Evolutionary conservation across 2,329 filamentous ascomycete genomes (phyloP).

Genomic region (Hypoxylon sp.): DNA sequence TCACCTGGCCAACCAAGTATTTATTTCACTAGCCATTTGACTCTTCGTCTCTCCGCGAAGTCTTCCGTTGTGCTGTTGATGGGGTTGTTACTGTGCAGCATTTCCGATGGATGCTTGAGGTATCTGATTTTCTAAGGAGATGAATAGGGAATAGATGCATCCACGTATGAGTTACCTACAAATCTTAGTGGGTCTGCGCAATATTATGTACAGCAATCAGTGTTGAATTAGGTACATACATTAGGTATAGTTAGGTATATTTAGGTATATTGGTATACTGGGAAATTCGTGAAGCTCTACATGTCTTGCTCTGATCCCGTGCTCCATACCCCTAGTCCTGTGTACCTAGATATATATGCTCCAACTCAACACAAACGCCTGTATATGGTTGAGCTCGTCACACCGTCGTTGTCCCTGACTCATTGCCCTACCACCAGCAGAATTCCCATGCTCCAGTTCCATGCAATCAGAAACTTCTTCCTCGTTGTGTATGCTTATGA

Average conservation of each 20-base stretch:
- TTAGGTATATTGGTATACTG: slow-evolving; percentile 16
- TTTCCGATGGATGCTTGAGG: neutral
- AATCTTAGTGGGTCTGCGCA: no score
- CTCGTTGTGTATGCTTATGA: slow-evolving; percentile 8
- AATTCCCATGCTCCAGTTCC: slow-evolving; percentile 25
- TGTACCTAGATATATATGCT: slow-evolving; percentile 2
- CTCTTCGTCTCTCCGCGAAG: neutral
- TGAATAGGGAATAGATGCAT: no score
- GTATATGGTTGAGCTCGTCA: slow-evolving; percentile 9
- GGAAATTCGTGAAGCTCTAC: slow-evolving; percentile 24
- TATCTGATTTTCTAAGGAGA: neutral
- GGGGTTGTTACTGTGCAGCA: no score
- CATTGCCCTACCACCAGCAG: slow-evolving; percentile 18
- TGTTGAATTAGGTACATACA: slow-evolving; percentile 8
- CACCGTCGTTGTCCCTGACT: slow-evolving; percentile 15
- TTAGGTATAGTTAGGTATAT: slow-evolving; percentile 2
- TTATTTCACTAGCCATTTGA: neutral
- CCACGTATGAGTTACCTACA: no score
- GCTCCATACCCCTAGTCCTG: slow-evolving; percentile 14
- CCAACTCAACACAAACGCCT: slow-evolving; percentile 17
- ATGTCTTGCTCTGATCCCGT: slow-evolving; percentile 15
- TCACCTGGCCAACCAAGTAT: no score
- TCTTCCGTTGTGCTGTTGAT: no score
- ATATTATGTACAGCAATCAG: neutral
- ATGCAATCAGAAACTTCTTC: slow-evolving; percentile 20